Conservation (phyloP, 23 red algal genomes). For the Chondrus crispus region DNA sequence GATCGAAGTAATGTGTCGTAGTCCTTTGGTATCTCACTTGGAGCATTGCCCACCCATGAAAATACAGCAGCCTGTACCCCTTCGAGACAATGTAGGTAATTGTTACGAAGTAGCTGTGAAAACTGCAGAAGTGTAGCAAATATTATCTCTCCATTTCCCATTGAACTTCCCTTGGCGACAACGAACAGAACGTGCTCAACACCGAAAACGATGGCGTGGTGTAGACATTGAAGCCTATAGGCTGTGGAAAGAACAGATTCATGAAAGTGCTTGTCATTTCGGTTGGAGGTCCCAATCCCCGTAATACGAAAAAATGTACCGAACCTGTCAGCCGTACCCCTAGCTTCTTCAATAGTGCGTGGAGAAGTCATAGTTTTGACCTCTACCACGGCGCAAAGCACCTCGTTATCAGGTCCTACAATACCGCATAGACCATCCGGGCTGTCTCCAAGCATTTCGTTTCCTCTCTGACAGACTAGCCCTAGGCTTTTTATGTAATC, state of each 20-base stretch:
- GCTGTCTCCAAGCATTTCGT: background rate
- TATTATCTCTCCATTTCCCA: background rate
- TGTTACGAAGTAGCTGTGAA: background rate
- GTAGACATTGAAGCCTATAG: background rate
- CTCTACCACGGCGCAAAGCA: background rate
- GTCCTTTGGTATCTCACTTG: background rate
- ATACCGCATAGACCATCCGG: background rate
- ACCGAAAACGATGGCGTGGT: background rate
- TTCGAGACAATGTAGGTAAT: background rate
- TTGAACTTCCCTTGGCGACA: constrained; percentile 9
- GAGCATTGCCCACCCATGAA: background rate
- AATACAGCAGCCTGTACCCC: background rate
- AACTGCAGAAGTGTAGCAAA: background rate
- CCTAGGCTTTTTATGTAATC: background rate
- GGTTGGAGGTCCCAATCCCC: background rate
- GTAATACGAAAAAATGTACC: background rate
- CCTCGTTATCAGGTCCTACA: background rate
- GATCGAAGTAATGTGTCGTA: background rate
- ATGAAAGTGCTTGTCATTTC: background rate
- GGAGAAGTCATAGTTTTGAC: constrained; percentile 3
- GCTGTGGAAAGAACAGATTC: background rate
- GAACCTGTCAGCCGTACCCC: background rate
- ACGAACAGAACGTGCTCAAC: background rate
- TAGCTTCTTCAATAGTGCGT: background rate
- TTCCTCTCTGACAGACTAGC: background rate